These are phyloP conservation scores for Zanthoxylum bungeanum DNA, from an alignment of 345 rosid species.

Conservation along the genomic window DNA sequence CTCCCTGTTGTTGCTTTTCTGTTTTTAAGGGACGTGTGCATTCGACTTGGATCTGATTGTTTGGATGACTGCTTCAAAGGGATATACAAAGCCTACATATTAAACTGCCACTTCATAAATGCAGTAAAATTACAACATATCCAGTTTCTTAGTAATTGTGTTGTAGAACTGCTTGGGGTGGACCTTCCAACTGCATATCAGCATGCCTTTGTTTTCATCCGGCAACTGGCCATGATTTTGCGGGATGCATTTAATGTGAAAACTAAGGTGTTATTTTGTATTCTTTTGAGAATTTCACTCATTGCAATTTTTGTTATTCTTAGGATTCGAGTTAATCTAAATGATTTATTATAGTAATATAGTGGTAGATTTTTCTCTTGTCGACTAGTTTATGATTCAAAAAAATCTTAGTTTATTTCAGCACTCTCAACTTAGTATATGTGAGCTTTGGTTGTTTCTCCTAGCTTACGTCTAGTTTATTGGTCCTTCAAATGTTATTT, in stretches of 20 bases:
- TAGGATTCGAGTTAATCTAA: background rate
- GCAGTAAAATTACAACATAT: constrained; percentile 73
- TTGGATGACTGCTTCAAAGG: constrained; percentile 90
- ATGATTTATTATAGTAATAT: background rate
- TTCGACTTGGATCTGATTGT: constrained; percentile 75
- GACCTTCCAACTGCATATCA: constrained; percentile 88
- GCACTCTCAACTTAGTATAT: background rate
- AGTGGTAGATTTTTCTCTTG: background rate
- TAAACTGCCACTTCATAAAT: constrained; percentile 87
- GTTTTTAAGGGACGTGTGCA: constrained; percentile 78
- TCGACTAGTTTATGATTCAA: background rate
- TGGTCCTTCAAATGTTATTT: background rate
- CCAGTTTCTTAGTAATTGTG: constrained; percentile 80
- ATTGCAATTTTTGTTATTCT: background rate
- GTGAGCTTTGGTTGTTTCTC: background rate
- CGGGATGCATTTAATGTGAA: constrained; percentile 80
- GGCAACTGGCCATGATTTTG: constrained; percentile 81
- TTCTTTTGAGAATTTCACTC: background rate
- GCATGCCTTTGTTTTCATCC: constrained; percentile 87
- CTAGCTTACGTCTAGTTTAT: background rate
- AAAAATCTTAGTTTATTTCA: background rate
- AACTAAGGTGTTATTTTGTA: constrained; percentile 64
- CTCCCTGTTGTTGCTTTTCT: constrained; percentile 83
- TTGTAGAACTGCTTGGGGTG: constrained; percentile 79
- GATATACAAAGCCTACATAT: constrained; percentile 83